phyloP scores from a whole-genome alignment of 805 yeast species.

The Saccharomycopsis olivae region DNA sequence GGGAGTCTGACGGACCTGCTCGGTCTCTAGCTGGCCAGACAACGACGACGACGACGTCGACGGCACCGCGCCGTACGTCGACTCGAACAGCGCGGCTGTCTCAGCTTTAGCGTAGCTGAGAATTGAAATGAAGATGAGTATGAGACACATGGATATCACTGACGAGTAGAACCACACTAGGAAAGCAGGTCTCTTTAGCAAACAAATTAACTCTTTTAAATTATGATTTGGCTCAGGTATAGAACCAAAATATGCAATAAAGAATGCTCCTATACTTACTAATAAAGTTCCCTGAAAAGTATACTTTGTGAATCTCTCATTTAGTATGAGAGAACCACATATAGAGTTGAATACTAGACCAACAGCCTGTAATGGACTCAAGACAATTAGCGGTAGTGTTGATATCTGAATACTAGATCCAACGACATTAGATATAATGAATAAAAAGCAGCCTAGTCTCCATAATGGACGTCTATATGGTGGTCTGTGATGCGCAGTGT shows the following conservation, averaged over 20 bases:
- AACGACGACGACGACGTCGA: not conserved
- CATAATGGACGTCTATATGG: conserved; percentile 41
- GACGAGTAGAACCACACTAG: conserved; percentile 40
- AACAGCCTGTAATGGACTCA: conserved; percentile 76
- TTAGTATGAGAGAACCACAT: conserved; percentile 54
- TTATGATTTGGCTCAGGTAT: conserved; percentile 43
- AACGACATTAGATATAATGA: conserved; percentile 61
- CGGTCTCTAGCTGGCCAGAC: too few species aligned
- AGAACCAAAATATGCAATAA: conserved; percentile 67
- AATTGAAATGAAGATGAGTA: conserved; percentile 8
- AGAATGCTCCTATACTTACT: conserved; percentile 63
- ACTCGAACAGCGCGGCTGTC: not conserved
- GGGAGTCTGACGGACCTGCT: not conserved
- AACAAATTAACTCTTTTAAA: conserved; percentile 35
- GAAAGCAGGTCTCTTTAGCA: conserved; percentile 36
- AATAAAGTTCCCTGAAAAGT: conserved; percentile 56
- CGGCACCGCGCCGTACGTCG: not conserved
- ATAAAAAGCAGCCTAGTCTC: conserved; percentile 64
- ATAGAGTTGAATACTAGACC: conserved; percentile 83
- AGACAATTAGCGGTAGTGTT: conserved; percentile 67
- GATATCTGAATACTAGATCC: conserved; percentile 81
- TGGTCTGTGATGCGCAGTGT: conserved; percentile 21
- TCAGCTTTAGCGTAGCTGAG: conserved; percentile 1
- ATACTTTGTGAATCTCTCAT: conserved; percentile 52
- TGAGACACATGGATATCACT: conserved; percentile 2